A percentile compares a stretch with the other conserved stretches of the same genome.
phyloP scores from a whole-genome alignment of 805 yeast genomes.

The Kluyveromyces dobzhanskii region DNA sequence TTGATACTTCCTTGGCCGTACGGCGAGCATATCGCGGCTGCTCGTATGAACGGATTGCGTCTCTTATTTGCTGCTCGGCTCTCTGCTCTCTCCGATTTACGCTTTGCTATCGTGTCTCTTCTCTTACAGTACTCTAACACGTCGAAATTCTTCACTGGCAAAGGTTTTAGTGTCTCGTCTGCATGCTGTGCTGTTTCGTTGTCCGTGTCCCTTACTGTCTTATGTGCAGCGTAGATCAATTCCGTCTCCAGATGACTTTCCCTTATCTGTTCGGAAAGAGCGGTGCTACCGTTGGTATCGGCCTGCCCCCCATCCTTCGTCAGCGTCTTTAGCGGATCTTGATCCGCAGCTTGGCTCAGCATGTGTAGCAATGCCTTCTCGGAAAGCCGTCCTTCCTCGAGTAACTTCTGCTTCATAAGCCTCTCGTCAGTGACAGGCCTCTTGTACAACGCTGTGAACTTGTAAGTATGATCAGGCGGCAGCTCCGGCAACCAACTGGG shows the following conservation, averaged over 20 bases:
- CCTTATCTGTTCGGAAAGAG: constrained; percentile 3
- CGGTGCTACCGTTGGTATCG: not conserved
- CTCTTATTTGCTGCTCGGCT: constrained; percentile 12
- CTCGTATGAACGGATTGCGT: constrained; percentile 23
- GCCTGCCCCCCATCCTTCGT: not conserved
- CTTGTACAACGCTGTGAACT: constrained; percentile 62
- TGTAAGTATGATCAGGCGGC: constrained; percentile 92
- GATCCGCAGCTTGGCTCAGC: constrained; percentile 6
- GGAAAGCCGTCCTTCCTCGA: constrained; percentile 72
- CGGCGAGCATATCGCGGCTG: constrained; percentile 11
- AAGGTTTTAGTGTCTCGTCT: constrained; percentile 9
- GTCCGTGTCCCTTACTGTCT: constrained; percentile 6
- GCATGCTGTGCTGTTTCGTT: constrained; percentile 2
- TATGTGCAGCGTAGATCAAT: not conserved
- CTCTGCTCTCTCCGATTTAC: constrained; percentile 24
- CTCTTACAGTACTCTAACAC: constrained; percentile 48
- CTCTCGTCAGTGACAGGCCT: constrained; percentile 61
- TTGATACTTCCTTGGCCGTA: constrained; percentile 3
- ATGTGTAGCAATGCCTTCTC: constrained; percentile 55
- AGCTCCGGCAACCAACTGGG: constrained; percentile 78
- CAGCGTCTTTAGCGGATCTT: no score
- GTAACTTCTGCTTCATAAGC: constrained; percentile 59
- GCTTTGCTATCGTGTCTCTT: constrained; percentile 33
- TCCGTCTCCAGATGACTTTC: constrained; percentile 8
- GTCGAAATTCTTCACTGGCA: constrained; percentile 35